Base-by-base conservation (phyloP, 352 stramenopile species). In the Globisporangium spinosum region DNA sequence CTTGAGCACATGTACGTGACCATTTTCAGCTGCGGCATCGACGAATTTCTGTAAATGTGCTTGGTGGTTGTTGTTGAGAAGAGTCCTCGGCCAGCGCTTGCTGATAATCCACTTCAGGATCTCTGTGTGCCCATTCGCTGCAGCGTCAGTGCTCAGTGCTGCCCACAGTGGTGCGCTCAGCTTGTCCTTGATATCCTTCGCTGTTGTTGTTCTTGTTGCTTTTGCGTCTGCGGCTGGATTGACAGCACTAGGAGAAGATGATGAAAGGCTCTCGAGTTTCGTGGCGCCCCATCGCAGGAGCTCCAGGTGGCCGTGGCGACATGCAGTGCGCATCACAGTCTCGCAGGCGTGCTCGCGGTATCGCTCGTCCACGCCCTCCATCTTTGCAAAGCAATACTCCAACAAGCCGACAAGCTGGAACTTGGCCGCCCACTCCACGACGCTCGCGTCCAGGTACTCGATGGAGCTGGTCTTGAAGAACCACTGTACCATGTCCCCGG, bases 81-180 rank as follows among this genome's bases (percentile, higher is more conserved):
- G 5, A 75, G 71, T 15, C 69, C 66, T 9, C 55, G 67, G 49
- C 75, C 78, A 78, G 57, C 78, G 72, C 43, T 77, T 74, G 35
- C 67, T 66, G 34, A 73, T 65, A 45, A 83, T 75, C 74, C 76
- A 83, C 17, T 64, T 71, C n/a, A 83, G 68, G 20, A 80, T 70
- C 43, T 75, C 65, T n/a, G 75, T 22, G 49, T 80, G 71, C 1
- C 73, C 76, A 66, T 77, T 71, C 7, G 74, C 58, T 0, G 64
- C 64, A 3, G 64, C 64, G 1, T 59, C 43, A 13, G 64, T 25
- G 29, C 43, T 63, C 32, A 47, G 23, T 8, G 38, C 25, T 10
- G 23, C 12, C 64, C 57, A 64, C 29, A 59, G 47, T 5, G 29
- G 10, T 1, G 20, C 22, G 20, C n/a, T 62, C 22, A 27, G 20